A percentile compares a stretch with the other conserved stretches of the same genome.
These are phyloP conservation scores for Balansia obtecta DNA, from an alignment of 2,329 filamentous ascomycete species.

Conservation along the genomic window DNA sequence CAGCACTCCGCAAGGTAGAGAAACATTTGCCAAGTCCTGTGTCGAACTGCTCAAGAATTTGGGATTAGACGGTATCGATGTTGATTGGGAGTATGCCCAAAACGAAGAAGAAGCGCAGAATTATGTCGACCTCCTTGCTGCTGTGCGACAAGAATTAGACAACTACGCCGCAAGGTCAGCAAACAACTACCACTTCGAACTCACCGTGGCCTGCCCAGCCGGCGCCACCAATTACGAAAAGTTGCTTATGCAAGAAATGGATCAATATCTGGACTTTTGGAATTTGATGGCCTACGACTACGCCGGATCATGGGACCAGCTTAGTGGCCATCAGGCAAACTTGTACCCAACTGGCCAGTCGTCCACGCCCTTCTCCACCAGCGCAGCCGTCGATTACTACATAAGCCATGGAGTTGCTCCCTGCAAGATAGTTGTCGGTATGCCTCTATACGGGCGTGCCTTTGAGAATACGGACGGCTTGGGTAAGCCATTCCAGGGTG, in stretches of 20 bases:
- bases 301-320: constrained; percentile 66
- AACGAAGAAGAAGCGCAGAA: constrained; percentile 39
- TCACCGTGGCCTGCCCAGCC: constrained; percentile 52
- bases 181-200: constrained; percentile 42
- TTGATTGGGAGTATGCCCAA: constrained; percentile 59
- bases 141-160: constrained; percentile 45
- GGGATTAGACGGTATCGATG: constrained; percentile 62
- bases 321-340: constrained; percentile 70
- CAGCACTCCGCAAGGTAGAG: constrained; percentile 56
- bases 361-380: constrained; percentile 67
- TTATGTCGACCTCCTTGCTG: constrained; percentile 46
- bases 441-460: constrained; percentile 83
- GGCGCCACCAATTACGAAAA: constrained; percentile 50
- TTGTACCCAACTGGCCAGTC: constrained; percentile 48
- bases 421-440: constrained; percentile 72
- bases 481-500: constrained; percentile 55
- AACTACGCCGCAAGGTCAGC: constrained; percentile 35
- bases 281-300: constrained; percentile 85
- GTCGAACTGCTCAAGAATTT: constrained; percentile 67
- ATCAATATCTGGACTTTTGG: constrained; percentile 58
- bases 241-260: constrained; percentile 52
- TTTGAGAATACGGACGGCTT: constrained; percentile 69
- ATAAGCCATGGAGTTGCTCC: constrained; percentile 47
- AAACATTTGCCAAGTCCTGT: constrained; percentile 59
- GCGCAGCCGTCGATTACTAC: constrained; percentile 61